Evolutionary conservation across 163 green algal genomes (phyloP), one percentile per base, ranked within the genome.

Genomic region (Volvox carteri): DNA sequence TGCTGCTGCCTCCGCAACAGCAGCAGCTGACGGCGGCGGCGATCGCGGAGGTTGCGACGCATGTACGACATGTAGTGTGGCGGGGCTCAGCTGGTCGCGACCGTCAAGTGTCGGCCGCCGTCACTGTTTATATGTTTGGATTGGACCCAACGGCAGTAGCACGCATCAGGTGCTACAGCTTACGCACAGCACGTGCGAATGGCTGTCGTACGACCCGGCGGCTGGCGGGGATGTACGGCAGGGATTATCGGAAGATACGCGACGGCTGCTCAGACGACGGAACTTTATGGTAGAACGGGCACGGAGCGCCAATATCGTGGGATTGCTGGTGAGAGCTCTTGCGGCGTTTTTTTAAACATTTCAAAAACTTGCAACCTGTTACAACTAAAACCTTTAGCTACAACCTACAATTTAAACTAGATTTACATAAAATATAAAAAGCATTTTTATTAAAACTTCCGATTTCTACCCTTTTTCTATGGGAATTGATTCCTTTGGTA

Each of bases 211-310:
- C 41, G 75, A 92, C 73, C 88, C 91, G 35, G 65, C 18, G 2
- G 58, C 67, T n/a, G 67, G 11, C 35, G 72, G 41, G 28, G 6
- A 30, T 8, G 80, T 94, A 78, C 48, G 86, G 12, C 54, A 94
- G 67, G 96, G 95, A 0, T 60, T 97, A 79, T 85, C 91, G 8
- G 60, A 83, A 21, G 85, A 90, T 9, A 89, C 97, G 65, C 91
- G 90, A 58, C 88, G 90, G 30, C 88, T 95, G 56, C 92, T 98
- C 60, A 92, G 91, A 41, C 84, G 94, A 23, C 94, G 97, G 5
- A 98, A 98, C 90, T 99, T 94, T 78, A 86, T 99, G 16, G 95
- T 99, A 35, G 95, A 99, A 89, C 96, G 96, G 70, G 96, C 97
- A 6, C 95, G 96, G 65, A 93, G 95, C 12, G 97, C 97, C 23